phyloP scores from a whole-genome alignment of 1,139 yeast species.

The Saccharomycopsis phalli region DNA sequence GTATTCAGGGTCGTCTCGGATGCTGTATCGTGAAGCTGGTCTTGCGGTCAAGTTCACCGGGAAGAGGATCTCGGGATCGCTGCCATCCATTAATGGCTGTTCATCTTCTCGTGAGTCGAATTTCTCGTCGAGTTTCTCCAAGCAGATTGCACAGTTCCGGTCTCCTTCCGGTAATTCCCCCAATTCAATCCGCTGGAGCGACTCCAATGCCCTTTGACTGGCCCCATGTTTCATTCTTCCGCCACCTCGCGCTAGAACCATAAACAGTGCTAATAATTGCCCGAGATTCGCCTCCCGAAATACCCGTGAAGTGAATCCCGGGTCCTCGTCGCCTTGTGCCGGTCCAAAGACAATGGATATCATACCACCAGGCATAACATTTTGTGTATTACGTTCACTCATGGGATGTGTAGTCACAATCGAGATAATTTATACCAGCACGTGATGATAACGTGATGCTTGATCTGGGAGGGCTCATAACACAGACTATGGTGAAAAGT shows the following conservation, averaged over 20 bases:
- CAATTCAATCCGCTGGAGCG: conserved; percentile 10
- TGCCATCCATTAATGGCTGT: conserved; percentile 4
- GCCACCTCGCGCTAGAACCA: conserved; percentile 3
- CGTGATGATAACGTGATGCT: too few species aligned
- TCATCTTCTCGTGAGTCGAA: not conserved
- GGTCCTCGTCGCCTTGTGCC: too few species aligned
- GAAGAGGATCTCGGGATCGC: conserved; percentile 12
- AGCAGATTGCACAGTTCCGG: conserved; percentile 19
- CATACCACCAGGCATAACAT: too few species aligned
- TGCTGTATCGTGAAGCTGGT: not conserved
- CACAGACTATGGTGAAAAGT: too few species aligned
- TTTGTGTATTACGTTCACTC: too few species aligned
- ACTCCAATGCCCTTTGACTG: conserved; percentile 16
- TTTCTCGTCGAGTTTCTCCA: conserved; percentile 12
- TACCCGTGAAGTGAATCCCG: too few species aligned
- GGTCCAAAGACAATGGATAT: too few species aligned
- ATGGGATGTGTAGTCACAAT: too few species aligned
- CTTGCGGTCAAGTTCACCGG: conserved; percentile 7
- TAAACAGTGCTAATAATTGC: conserved; percentile 11
- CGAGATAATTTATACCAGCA: too few species aligned
- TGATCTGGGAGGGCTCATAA: too few species aligned
- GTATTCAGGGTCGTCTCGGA: conserved; percentile 10
- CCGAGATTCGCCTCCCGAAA: too few species aligned
- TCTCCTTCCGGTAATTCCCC: conserved; percentile 13
- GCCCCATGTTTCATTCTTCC: conserved; percentile 18